Base-by-base conservation (phyloP, 1,139 yeast genomes). In the Candida pseudoviswanathii region DNA sequence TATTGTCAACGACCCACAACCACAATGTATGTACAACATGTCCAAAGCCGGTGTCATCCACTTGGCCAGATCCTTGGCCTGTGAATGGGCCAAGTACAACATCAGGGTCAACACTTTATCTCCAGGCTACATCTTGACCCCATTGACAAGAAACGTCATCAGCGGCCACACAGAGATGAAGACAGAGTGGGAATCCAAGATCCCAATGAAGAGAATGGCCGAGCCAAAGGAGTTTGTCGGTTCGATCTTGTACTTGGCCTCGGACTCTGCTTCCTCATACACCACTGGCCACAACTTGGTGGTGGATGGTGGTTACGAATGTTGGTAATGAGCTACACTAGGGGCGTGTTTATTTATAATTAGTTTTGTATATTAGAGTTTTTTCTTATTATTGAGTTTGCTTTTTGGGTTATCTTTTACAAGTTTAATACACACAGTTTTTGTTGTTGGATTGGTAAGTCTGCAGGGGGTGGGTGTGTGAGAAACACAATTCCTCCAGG, bases 61-160 rank as follows among this genome's bases (percentile, higher is more conserved):
- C 63, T 71, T 76, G 65, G 76, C 66, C 21, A 66, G 78, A 57
- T 72, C 79, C 7, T 71, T 76, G 62, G 81, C 81, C 41, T 74
- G 79, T 60, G 81, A 76, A 64, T 76, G 81, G 81, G 81, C 81
- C 50, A 74, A 75, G 54, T 75, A 71, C 64, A 74, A 73, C 62
- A 76, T 76, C 55, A 68, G 80, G 57, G 80, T 76, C 51, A 75
- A 75, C 62, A 73, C 79, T 24, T 69, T 76, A 59, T 67, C 74
- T 46, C 80, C 80, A 29, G 80, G 81, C 29, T 75, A 76, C 63
- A 76, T 76, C 43, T 73, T 75, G 59, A 75, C 80, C 41, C 81
- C 80, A 42, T 73, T 76, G 64, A 75, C 80, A 46, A 71, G 70
- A 62, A 75, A 75, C 53, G 80, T 76, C 38, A 73, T 75, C 54